Evolutionary conservation across 2,329 filamentous ascomycete genomes (phyloP), one percentile per base, ranked within the genome.

Genomic region (Chaetomiaceae sp.): DNA sequence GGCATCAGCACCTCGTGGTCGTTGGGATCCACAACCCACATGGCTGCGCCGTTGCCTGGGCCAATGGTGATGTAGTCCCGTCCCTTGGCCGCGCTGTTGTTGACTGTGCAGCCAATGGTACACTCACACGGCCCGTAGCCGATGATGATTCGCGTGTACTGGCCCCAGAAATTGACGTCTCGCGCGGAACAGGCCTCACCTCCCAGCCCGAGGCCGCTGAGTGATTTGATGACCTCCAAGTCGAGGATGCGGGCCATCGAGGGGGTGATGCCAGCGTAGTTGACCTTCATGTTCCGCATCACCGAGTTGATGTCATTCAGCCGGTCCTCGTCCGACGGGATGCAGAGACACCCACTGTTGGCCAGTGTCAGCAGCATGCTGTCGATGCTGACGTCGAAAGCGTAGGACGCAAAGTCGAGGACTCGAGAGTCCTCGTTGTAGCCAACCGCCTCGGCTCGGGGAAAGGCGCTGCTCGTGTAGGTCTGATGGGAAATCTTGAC

Each of bases 101-200:
- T 63, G 34, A 64, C 55, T 1, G 63, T 64, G 50, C 62, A 64
- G 4, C 65, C 56, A 2, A 79, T 74, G 0, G 76, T 79, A 50
- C 76, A 79, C 59, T 79, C 76, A 0, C 74, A 77, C 4, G 76
- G 76, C 0, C 76, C 76, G 40, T 79, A 79, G 0, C 73, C 75
- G 43, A 78, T 77, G 6, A 78, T 66, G 12, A 79, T 68, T 44
- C 69, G 70, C 0, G 74, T 74, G 9, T 10, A 20, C 30, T 25
- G 25, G 33, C 74, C 71, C 76, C 76, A 78, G 5, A 63, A 62
- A 0, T 70, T 68, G 9, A 74, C 51, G 16, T 50, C 51, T 2
- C 45, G 17, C 14, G 45, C 51, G 5, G 55, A 49, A 13, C 57
- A 49, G 1, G 56, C 47, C 34, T 64, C 62, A 0, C 62, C 62